Evolutionary conservation across 495 filamentous ascomycete genomes (phyloP).

Genomic region (Apodospora peruviana): DNA sequence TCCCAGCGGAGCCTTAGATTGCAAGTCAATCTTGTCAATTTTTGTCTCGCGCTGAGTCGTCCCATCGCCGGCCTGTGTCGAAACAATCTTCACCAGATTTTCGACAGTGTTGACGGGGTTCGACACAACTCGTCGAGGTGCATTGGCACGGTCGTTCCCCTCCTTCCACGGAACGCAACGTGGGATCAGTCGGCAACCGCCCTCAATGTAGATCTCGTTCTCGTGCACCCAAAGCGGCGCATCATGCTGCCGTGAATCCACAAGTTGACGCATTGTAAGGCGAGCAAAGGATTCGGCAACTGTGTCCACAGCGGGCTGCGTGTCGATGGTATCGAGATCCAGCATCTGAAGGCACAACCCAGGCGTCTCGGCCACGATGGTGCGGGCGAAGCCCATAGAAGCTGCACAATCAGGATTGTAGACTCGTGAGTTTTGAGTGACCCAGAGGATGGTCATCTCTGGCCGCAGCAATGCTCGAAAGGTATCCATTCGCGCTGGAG

Average conservation of each 20-base stretch:
- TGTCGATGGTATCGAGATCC: slow-evolving; percentile 28
- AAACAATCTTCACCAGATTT: slow-evolving; percentile 20
- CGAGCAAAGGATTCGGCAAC: slow-evolving; percentile 24
- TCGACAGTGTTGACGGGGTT: slow-evolving; percentile 24
- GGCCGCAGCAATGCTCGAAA: slow-evolving; percentile 31
- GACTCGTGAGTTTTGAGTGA: slow-evolving; percentile 21
- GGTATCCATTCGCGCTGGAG: slow-evolving; percentile 19
- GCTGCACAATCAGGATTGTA: slow-evolving; percentile 32
- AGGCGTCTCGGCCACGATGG: slow-evolving; percentile 35
- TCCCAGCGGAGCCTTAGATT: not conserved
- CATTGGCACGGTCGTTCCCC: slow-evolving; percentile 32
- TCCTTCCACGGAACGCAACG: slow-evolving; percentile 33
- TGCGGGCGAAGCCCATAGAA: slow-evolving; percentile 38
- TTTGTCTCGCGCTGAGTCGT: slow-evolving; percentile 14
- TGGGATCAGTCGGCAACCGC: slow-evolving; percentile 26
- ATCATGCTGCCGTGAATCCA: not conserved
- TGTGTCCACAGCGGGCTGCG: slow-evolving; percentile 1
- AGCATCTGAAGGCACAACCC: slow-evolving; percentile 33
- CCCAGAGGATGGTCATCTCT: slow-evolving; percentile 34
- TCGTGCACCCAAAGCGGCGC: slow-evolving; percentile 27
- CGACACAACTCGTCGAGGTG: slow-evolving; percentile 30
- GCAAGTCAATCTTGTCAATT: not conserved
- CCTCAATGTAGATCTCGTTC: slow-evolving; percentile 31
- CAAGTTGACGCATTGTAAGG: slow-evolving; percentile 6
- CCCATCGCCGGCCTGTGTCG: not conserved